Evolutionary conservation across 192 early-diverging fungal genomes (phyloP).

Genomic region (Backusella sp.): DNA sequence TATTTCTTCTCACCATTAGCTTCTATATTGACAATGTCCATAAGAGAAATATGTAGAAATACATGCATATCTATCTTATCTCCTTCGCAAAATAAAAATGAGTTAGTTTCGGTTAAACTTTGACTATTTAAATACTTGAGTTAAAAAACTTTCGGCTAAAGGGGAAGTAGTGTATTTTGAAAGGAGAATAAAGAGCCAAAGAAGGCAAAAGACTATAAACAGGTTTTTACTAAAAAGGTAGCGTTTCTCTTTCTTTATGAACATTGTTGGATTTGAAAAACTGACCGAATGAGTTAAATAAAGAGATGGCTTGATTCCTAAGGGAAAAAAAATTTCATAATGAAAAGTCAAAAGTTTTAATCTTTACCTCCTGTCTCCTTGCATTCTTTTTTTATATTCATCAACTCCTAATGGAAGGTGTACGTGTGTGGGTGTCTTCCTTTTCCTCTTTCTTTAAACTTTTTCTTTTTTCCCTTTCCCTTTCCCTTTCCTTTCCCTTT

Average conservation of each 20-base stretch:
- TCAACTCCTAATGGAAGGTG: background rate
- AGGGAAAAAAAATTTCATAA: constrained; percentile 4
- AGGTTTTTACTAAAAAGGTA: constrained; percentile 6
- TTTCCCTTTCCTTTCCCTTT: background rate
- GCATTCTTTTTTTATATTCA: constrained; percentile 7
- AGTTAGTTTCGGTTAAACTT: background rate
- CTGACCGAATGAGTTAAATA: background rate
- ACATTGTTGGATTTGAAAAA: constrained; percentile 8
- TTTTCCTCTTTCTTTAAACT: background rate
- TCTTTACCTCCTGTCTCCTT: constrained; percentile 6
- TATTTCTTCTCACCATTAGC: background rate
- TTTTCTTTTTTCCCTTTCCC: background rate
- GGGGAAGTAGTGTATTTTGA: background rate
- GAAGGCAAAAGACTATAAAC: constrained; percentile 1
- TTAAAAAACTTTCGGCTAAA: background rate
- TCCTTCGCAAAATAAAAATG: background rate
- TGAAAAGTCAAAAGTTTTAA: constrained; percentile 9
- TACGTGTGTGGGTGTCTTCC: background rate
- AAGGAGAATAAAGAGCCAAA: background rate
- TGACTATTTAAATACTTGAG: constrained; percentile 4
- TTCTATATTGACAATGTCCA: background rate
- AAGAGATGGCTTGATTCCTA: constrained; percentile 4
- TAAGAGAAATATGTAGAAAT: background rate
- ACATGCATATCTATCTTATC: background rate
- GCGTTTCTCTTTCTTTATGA: constrained; percentile 8